These are phyloP conservation scores for Chamaecyparis obtusa DNA, from an alignment of 75 land plant genomes.

Conservation along the genomic window DNA sequence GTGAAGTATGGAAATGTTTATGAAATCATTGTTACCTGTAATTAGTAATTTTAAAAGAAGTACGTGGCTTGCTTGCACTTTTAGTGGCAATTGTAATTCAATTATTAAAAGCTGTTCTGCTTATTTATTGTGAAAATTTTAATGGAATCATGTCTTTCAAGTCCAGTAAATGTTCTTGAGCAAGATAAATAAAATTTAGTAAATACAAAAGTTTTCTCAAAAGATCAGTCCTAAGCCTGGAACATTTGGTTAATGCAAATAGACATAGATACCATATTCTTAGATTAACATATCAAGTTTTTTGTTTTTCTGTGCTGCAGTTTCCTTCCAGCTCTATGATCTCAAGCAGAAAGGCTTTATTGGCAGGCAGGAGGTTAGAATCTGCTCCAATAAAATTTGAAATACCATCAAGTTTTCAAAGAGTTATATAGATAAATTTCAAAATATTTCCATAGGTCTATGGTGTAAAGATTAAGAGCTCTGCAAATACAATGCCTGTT, in stretches of 20 bases:
- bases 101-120: neutral
- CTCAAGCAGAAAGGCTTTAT: conserved; percentile 35
- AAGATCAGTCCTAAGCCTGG: neutral
- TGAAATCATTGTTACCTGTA: neutral
- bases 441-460: neutral
- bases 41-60: neutral
- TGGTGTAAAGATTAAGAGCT: neutral
- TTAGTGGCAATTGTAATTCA: neutral
- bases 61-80: neutral
- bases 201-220: neutral
- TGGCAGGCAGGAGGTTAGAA: conserved; percentile 24
- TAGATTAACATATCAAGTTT: conserved; percentile 5
- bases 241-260: neutral
- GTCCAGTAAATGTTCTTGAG: neutral
- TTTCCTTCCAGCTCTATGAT: conserved; percentile 36
- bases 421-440: neutral
- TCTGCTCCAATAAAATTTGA: neutral
- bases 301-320: conserved; percentile 20
- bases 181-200: neutral
- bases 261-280: neutral
- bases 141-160: neutral
- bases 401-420: neutral
- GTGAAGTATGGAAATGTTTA: neutral
- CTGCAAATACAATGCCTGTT: neutral
- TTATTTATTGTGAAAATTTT: neutral